phyloP scores from a whole-genome alignment of 768 basidiomycete genomes.

The Lanmaoa pseudosensibilis region DNA sequence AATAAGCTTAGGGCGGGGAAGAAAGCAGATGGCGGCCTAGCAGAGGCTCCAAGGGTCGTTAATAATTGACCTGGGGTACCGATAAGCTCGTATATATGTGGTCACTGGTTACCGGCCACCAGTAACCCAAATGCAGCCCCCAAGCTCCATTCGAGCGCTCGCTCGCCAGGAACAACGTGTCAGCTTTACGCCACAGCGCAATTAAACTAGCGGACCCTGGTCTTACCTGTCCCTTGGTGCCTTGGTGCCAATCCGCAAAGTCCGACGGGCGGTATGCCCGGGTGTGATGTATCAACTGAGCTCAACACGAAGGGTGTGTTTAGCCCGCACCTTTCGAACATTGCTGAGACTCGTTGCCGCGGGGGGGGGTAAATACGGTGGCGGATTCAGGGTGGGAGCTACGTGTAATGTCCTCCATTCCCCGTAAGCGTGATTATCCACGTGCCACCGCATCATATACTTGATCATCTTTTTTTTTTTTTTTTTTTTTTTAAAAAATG shows the following conservation, averaged over 20 bases:
- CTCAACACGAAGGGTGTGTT: background rate
- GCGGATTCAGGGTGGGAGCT: background rate
- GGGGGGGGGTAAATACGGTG: background rate
- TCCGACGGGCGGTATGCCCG: background rate
- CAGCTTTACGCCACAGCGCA: slow-evolving; percentile 16
- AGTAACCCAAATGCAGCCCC: slow-evolving; percentile 14
- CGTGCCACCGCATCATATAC: too few species aligned
- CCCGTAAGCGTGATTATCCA: too few species aligned
- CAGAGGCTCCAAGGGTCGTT: background rate
- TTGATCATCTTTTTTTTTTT: too few species aligned
- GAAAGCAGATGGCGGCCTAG: background rate
- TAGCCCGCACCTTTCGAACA: background rate
- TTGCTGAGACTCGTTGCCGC: background rate
- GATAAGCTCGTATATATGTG: slow-evolving; percentile 10
- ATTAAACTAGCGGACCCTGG: slow-evolving; percentile 8
- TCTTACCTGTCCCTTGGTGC: background rate
- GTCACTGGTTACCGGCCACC: background rate
- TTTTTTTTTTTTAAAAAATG: too few species aligned
- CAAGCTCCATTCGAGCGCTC: slow-evolving; percentile 3
- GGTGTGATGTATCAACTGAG: background rate
- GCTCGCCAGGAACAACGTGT: slow-evolving; percentile 16
- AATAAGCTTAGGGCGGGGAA: background rate
- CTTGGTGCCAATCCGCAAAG: background rate
- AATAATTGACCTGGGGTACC: background rate
- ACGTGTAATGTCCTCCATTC: too few species aligned